Percentiles rank a stretch among this genome's conserved stretches.
phyloP scores from a whole-genome alignment of 2,329 filamentous ascomycete species.

The Lojkania enalia region DNA sequence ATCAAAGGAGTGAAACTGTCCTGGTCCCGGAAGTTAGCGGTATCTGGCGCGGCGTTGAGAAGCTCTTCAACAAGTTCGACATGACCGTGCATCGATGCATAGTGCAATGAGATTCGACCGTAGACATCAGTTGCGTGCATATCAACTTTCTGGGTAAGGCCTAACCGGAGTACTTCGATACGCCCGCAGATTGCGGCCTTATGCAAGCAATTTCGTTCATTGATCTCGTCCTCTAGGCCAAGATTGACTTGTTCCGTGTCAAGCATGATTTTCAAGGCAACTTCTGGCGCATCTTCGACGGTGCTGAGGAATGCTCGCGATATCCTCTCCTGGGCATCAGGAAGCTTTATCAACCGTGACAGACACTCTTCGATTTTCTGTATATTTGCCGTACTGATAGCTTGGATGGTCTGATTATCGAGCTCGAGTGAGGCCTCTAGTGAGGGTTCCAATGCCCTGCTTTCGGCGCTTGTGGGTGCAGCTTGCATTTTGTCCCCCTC shows the following conservation, averaged over 20 bases:
- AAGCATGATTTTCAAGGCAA: conserved; percentile 74
- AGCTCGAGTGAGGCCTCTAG: conserved; percentile 80
- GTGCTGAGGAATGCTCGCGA: conserved; percentile 89
- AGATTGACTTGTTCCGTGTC: conserved; percentile 83
- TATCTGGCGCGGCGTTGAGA: conserved; percentile 68
- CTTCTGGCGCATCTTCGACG: conserved; percentile 79
- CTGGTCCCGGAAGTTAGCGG: conserved; percentile 86
- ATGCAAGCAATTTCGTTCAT: conserved; percentile 93
- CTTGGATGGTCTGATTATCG: conserved; percentile 85
- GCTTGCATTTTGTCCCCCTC: conserved; percentile 91
- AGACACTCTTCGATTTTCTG: conserved; percentile 79
- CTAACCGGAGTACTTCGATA: conserved; percentile 73
- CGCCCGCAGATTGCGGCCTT: conserved; percentile 96
- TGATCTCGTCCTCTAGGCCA: conserved; percentile 96
- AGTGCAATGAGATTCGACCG: conserved; percentile 89
- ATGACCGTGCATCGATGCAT: conserved; percentile 92
- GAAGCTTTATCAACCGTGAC: conserved; percentile 65
- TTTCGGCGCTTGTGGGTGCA: conserved; percentile 38
- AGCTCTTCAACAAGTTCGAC: conserved; percentile 80
- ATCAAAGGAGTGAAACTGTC: conserved; percentile 97
- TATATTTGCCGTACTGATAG: conserved; percentile 79
- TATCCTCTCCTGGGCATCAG: conserved; percentile 71
- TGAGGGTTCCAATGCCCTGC: conserved; percentile 36
- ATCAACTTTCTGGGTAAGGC: conserved; percentile 74
- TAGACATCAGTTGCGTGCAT: conserved; percentile 87